Evolutionary conservation across 768 basidiomycete genomes (phyloP), one percentile per base, ranked within the genome.

Genomic region (Mycena latifolia): DNA sequence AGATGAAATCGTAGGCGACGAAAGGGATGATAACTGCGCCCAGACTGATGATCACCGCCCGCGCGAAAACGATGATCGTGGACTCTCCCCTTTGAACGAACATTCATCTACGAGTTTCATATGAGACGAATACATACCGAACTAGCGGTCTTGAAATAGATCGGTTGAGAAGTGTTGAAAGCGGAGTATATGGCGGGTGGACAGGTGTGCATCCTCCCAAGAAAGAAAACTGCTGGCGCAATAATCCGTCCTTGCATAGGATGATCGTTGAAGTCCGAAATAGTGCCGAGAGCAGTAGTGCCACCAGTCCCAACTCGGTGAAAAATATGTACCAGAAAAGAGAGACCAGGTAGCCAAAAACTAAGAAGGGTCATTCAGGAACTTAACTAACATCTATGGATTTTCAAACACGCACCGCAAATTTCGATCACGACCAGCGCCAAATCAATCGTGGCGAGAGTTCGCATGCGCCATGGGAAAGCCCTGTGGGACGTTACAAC

Each of bases 81-180:
- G 57, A 50, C 35, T 59, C 57, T 22, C 57, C 57, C 39, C 55
- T 55, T 28, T 4, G 29, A 31, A 51, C 37, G 14, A 51, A 28
- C 20, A 20, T 5, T 14, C 22, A 15, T 39, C 12, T 51, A 31
- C 31, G 17, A 31, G 17, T 14, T 18, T 51, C n/a, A 31, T 5
- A n/a, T n/a, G n/a, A n/a, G 50, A 20, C 50, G 2, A 31, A 45
- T n/a, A 24, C 50, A 29, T 51, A 51, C 50, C 50, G 17, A 7
- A 51, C 29, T 28, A 51, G 31, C 20, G 50, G 50, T 29, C 50
- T 35, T n/a, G 52, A 54, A 39, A 54, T 54, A 15, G 33, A 54
- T 5, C 33, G 35, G 18, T 54, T 54, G 29, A 54, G 35, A n/a
- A 51, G 50, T 10, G 31, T 51, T 15, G 50, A 51, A 3, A n/a